Percentiles rank a stretch among this genome's conserved stretches.
These are phyloP conservation scores for Scutellaria baicalensis DNA, from an alignment of 257 asterid species.

Conservation along the genomic window DNA sequence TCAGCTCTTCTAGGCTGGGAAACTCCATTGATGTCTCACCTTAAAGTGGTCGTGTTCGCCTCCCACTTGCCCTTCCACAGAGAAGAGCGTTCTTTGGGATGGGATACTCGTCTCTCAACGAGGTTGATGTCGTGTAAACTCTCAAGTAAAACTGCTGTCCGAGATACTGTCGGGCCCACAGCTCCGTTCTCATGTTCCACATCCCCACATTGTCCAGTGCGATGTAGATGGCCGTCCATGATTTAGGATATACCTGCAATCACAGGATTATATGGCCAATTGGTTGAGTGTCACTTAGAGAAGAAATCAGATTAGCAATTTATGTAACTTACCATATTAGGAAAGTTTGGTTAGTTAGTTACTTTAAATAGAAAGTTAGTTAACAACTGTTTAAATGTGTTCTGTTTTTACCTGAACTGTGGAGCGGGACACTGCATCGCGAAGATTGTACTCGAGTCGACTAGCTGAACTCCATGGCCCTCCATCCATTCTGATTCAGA, in stretches of 20 bases:
- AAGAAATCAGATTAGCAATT: too few relatives aligned
- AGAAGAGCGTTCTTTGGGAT: slow-evolving; percentile 82
- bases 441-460: slow-evolving; percentile 61
- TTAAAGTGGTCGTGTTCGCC: slow-evolving; percentile 65
- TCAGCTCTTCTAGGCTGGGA: background rate
- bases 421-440: slow-evolving; percentile 78
- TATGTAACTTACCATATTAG: too few relatives aligned
- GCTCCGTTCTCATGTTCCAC: slow-evolving; percentile 85
- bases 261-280: background rate
- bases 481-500: slow-evolving; percentile 76
- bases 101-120: slow-evolving; percentile 77
- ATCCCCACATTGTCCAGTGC: slow-evolving; percentile 83
- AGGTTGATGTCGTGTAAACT: slow-evolving; percentile 65
- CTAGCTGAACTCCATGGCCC: slow-evolving; percentile 67
- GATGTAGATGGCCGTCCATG: slow-evolving; percentile 71
- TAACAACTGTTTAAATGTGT: background rate
- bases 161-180: slow-evolving; percentile 80
- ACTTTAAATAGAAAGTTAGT: too few relatives aligned
- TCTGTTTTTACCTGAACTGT: slow-evolving; percentile 59
- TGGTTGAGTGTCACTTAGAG: too few relatives aligned
- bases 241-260: slow-evolving; percentile 74
- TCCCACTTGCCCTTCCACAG: slow-evolving; percentile 74
- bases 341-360: too few relatives aligned
- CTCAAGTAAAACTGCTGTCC: slow-evolving; percentile 76
- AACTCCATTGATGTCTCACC: background rate